Evolutionary conservation across 1,284 basidiomycete genomes (phyloP), one percentile per base, ranked within the genome.

Genomic region (Leucocoprinus gongylophorus): DNA sequence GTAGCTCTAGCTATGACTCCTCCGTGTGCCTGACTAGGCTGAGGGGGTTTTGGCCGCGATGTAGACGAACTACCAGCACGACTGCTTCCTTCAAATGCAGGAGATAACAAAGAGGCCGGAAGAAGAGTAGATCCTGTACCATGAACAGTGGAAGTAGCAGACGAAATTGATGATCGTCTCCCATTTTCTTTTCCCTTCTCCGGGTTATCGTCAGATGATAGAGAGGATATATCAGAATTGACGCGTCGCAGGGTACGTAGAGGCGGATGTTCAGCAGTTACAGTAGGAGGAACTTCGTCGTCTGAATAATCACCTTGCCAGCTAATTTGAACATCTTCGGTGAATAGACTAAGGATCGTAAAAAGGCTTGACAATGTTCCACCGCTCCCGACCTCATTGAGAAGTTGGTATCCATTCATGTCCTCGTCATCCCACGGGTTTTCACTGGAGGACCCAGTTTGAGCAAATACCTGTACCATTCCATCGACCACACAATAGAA

Each of bases 401-500:
- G 76, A 4, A 97, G 73, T 62, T 95, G 91, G 67, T 92, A 97
- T 5, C 93, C 94, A 58, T 95, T 94, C 77, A 91, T 88, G 56
- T 88, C 83, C 63, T 91, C 88, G 51, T 86, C 81, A 39, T 90
- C 88, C 80, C 85, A 89, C 23, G 77, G 70, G 20, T 79, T 79
- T 48, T 75, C 74, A 46, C 73, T 74, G 5, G 71, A 69, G 55
- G 77, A 73, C 2, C 77, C 79, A 0, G 80, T 81, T 54, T 80
- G 82, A 2, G 91, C 90, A 63, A 85, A 95, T 1, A 93, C 87
- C 61, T 91, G 87, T 8, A 90, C 88, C 53, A 78, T 86, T 5
- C 94, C 94, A 65, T 97, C 94, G 18, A 97, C 86, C 23, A 97
- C 94, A 64, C 92, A 95, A 68, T 95, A 97, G 67, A 97, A 97